A percentile compares a stretch with the other conserved stretches of the same genome.
phyloP scores from a whole-genome alignment of 129 eudicot species.

The Tanacetum coccineum region DNA sequence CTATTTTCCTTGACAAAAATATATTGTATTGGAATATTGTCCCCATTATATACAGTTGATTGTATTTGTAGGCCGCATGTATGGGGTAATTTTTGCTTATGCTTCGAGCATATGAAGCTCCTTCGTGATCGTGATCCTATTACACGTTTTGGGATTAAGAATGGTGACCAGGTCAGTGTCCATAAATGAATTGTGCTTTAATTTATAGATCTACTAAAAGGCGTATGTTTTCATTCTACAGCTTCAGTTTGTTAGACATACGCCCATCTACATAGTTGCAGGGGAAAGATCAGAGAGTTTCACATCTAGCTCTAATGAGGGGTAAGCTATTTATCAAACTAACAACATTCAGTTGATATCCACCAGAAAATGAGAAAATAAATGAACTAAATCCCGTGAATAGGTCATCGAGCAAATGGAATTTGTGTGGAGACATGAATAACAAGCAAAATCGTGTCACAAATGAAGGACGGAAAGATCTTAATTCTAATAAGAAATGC shows the following conservation, averaged over 20 bases:
- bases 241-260: constrained; percentile 34
- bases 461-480: constrained; percentile 9
- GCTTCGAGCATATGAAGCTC: constrained; percentile 59
- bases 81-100: constrained; percentile 75
- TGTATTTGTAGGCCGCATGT: constrained; percentile 57
- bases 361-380: not conserved
- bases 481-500: constrained; percentile 5
- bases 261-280: constrained; percentile 21
- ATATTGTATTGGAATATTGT: not conserved
- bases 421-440: constrained; percentile 15
- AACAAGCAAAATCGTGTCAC: constrained; percentile 11
- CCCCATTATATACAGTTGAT: not conserved
- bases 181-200: no score
- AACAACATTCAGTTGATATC: not conserved
- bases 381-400: not conserved
- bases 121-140: constrained; percentile 43
- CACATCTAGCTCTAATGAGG: not conserved
- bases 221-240: constrained; percentile 13
- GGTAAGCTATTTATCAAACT: constrained; percentile 19
- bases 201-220: not conserved
- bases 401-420: constrained; percentile 25
- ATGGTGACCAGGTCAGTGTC: constrained; percentile 67
- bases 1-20: no score
- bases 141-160: constrained; percentile 49
- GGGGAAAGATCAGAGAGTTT: constrained; percentile 21